Percentiles rank a stretch among this genome's conserved stretches.
These are phyloP conservation scores for Candida manassasensis DNA, from an alignment of 805 yeast species.

Conservation along the genomic window DNA sequence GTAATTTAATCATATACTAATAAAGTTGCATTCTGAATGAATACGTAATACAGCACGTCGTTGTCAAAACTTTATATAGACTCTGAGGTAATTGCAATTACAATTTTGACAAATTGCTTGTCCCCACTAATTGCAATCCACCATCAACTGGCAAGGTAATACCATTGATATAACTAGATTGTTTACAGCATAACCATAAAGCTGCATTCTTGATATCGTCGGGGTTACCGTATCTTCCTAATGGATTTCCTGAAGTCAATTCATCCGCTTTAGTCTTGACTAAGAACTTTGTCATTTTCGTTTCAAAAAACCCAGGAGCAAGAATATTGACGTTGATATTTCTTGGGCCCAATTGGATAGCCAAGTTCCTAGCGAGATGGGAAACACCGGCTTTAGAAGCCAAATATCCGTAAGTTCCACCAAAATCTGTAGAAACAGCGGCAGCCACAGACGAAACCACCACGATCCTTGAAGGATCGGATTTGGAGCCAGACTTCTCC, in stretches of 20 bases:
- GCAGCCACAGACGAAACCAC: conserved; percentile 62
- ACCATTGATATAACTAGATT: conserved; percentile 57
- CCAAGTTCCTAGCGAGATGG: conserved; percentile 54
- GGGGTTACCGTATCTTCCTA: conserved; percentile 50
- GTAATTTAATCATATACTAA: too few species aligned
- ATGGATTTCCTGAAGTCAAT: conserved; percentile 46
- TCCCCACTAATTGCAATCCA: conserved; percentile 42
- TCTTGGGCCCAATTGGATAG: conserved; percentile 54
- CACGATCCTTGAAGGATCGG: conserved; percentile 54
- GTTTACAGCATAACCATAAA: conserved; percentile 48
- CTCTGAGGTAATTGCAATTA: too few species aligned
- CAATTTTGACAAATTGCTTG: conserved; percentile 8
- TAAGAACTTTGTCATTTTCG: conserved; percentile 61
- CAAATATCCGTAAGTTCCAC: conserved; percentile 59
- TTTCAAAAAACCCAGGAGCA: conserved; percentile 68
- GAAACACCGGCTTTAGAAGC: conserved; percentile 67
- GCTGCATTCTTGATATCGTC: conserved; percentile 51
- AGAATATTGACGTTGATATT: conserved; percentile 59
- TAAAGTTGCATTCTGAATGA: too few species aligned
- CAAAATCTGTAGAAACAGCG: conserved; percentile 33
- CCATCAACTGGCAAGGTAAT: conserved; percentile 61
- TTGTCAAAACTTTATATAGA: too few species aligned
- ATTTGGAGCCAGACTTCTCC: conserved; percentile 39
- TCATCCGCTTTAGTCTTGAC: conserved; percentile 39
- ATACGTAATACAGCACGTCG: too few species aligned